A percentile compares a stretch with the other conserved stretches of the same genome.
These are phyloP conservation scores for Macrolepiota fuliginosa DNA, from an alignment of 768 basidiomycete genomes.

Conservation along the genomic window DNA sequence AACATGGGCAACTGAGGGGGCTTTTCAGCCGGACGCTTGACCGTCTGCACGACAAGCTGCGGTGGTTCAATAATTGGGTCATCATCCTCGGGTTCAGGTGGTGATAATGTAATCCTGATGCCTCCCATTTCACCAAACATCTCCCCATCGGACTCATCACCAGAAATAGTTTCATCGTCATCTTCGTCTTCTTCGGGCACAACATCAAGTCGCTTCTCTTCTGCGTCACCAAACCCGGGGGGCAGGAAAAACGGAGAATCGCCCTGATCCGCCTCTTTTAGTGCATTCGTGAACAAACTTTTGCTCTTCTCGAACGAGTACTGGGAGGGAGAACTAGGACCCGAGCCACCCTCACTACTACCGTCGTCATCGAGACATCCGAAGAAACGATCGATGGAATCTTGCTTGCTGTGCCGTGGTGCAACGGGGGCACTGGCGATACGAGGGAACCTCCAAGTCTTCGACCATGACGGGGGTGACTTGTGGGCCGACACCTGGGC, in stretches of 20 bases:
- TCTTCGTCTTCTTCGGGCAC: slow-evolving; percentile 29
- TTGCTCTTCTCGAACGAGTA: slow-evolving; percentile 58
- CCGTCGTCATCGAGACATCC: slow-evolving; percentile 63
- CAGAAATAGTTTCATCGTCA: slow-evolving; percentile 33
- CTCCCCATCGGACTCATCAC: slow-evolving; percentile 41
- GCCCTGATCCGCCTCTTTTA: slow-evolving; percentile 51
- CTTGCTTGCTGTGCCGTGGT: slow-evolving; percentile 21
- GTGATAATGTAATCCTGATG: slow-evolving; percentile 71
- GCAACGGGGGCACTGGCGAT: background rate
- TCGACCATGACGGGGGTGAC: slow-evolving; percentile 51
- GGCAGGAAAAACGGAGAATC: slow-evolving; percentile 48
- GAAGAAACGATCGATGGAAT: slow-evolving; percentile 77
- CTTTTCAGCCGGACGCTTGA: slow-evolving; percentile 19
- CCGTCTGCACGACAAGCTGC: slow-evolving; percentile 25
- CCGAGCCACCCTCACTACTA: slow-evolving; percentile 28
- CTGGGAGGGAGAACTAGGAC: slow-evolving; percentile 41
- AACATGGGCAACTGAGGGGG: slow-evolving; percentile 33
- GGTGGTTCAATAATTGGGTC: slow-evolving; percentile 23
- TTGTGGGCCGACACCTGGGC: slow-evolving; percentile 28
- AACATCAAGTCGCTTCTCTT: slow-evolving; percentile 41
- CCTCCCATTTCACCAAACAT: slow-evolving; percentile 66
- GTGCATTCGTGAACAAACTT: slow-evolving; percentile 53
- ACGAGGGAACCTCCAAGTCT: slow-evolving; percentile 66
- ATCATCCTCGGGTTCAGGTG: slow-evolving; percentile 44
- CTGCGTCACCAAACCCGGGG: slow-evolving; percentile 38